Conservation (phyloP, 768 basidiomycete genomes). For the Gloeostereum incarnatum region DNA sequence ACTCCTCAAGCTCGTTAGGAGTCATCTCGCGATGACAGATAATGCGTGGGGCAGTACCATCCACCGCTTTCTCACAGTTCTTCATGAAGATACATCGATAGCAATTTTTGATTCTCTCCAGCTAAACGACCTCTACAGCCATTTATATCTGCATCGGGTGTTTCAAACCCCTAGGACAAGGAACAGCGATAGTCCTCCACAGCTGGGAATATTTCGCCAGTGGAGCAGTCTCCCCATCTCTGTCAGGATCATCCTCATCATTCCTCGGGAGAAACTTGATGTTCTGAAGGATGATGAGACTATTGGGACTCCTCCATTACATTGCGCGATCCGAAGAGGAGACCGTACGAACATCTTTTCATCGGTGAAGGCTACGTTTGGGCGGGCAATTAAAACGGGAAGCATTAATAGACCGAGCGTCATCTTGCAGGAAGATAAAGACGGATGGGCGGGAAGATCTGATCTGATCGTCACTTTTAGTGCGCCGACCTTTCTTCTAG, state of each 20-base stretch:
- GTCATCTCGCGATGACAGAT: conserved; percentile 11
- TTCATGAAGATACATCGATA: conserved; percentile 12
- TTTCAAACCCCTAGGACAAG: conserved; percentile 13
- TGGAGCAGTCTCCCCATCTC: conserved; percentile 9
- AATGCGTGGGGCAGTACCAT: conserved; percentile 23
- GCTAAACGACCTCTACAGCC: conserved; percentile 28
- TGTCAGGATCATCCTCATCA: conserved; percentile 9
- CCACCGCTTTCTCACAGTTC: conserved; percentile 13
- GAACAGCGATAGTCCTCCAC: too few species aligned
- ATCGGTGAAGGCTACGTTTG: conserved; percentile 10
- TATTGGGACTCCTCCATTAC: conserved; percentile 14
- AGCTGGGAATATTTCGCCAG: conserved; percentile 8
- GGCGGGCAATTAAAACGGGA: conserved; percentile 7
- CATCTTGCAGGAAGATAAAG: conserved; percentile 11
- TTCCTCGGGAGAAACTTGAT: conserved; percentile 10
- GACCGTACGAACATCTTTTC: conserved; percentile 9
- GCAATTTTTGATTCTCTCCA: conserved; percentile 19
- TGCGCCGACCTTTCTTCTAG: conserved; percentile 9
- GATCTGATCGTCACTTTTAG: conserved; percentile 11
- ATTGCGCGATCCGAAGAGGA: conserved; percentile 5
- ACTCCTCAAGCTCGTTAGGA: conserved; percentile 19
- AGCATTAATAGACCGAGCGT: conserved; percentile 7
- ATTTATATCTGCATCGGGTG: conserved; percentile 23
- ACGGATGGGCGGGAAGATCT: conserved; percentile 10
- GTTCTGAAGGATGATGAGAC: conserved; percentile 2